Conservation (phyloP, 768 basidiomycete species). For the Gymnopilus junonius region DNA sequence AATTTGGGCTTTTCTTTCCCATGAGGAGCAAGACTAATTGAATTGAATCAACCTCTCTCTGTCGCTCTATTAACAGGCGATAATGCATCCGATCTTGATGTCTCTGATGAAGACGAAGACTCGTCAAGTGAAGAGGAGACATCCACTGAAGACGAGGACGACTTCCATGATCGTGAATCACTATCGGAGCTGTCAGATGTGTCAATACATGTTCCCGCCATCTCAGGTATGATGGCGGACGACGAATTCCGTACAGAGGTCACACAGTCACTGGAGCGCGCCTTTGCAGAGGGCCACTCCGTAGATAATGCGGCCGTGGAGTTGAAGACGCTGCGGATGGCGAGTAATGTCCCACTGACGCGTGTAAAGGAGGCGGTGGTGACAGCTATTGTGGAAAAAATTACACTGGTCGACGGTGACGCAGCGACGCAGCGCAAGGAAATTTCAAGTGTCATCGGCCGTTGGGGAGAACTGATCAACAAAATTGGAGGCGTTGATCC, state of each 20-base stretch:
- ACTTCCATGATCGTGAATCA: slow-evolving; percentile 39
- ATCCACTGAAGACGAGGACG: slow-evolving; percentile 44
- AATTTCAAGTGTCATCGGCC: slow-evolving; percentile 61
- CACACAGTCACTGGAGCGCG: slow-evolving; percentile 85
- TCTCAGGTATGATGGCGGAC: slow-evolving; percentile 46
- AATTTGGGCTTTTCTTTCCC: slow-evolving; percentile 1
- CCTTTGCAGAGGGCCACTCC: slow-evolving; percentile 89
- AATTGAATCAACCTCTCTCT: background rate
- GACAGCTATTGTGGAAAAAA: slow-evolving; percentile 76
- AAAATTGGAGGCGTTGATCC: slow-evolving; percentile 84
- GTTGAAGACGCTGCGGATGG: slow-evolving; percentile 96
- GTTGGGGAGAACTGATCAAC: slow-evolving; percentile 87
- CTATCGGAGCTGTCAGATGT: slow-evolving; percentile 53
- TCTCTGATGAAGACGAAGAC: slow-evolving; percentile 64
- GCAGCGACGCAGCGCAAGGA: slow-evolving; percentile 63
- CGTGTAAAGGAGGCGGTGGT: slow-evolving; percentile 90
- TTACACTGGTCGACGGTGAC: slow-evolving; percentile 63
- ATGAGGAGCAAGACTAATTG: background rate
- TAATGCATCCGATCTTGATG: slow-evolving; percentile 60
- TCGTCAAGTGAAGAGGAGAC: slow-evolving; percentile 54
- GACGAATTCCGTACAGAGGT: slow-evolving; percentile 80
- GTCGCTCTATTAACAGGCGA: slow-evolving; percentile 49
- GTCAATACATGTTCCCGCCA: slow-evolving; percentile 45
- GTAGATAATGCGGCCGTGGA: slow-evolving; percentile 95
- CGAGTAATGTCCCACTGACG: slow-evolving; percentile 88